These are phyloP conservation scores for Phytopythium helicoides DNA, from an alignment of 352 stramenopile species.

Conservation along the genomic window DNA sequence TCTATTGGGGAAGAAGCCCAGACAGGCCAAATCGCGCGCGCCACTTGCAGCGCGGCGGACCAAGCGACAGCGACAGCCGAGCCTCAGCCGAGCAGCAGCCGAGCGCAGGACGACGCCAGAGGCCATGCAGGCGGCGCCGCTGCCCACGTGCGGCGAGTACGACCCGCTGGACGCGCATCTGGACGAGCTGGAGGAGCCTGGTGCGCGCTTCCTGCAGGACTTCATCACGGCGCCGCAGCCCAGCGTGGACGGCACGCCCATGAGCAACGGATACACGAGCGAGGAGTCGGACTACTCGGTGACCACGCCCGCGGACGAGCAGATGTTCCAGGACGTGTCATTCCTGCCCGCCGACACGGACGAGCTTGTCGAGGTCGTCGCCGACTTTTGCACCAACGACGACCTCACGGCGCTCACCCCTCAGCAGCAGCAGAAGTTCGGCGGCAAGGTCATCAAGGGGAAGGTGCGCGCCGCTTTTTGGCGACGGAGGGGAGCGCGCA, in stretches of 20 bases:
- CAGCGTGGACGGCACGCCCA: slow-evolving; percentile 40
- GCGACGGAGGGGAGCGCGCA: too few species aligned
- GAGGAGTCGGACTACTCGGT: slow-evolving; percentile 84
- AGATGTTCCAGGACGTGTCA: slow-evolving; percentile 77
- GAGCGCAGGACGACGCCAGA: neutral
- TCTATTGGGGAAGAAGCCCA: neutral
- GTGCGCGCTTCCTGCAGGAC: slow-evolving; percentile 65
- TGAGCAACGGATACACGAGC: slow-evolving; percentile 75
- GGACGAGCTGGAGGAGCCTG: slow-evolving; percentile 68
- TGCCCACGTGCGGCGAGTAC: slow-evolving; percentile 60
- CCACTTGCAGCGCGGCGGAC: too few species aligned
- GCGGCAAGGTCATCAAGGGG: slow-evolving; percentile 77
- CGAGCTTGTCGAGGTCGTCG: slow-evolving; percentile 65
- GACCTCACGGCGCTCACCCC: slow-evolving; percentile 44
- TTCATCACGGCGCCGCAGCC: slow-evolving; percentile 36
- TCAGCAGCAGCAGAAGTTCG: slow-evolving; percentile 47
- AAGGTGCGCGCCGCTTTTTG: slow-evolving; percentile 38
- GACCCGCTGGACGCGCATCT: slow-evolving; percentile 69
- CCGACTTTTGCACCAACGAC: slow-evolving; percentile 41
- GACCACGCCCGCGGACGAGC: slow-evolving; percentile 57
- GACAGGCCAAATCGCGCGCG: too few species aligned
- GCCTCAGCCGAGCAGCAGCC: neutral
- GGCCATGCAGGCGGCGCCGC: slow-evolving; percentile 51
- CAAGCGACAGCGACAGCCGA: too few species aligned
- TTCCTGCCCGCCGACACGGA: slow-evolving; percentile 61